These are phyloP conservation scores for Mycena vitilis DNA, from an alignment of 768 basidiomycete species.

Conservation along the genomic window DNA sequence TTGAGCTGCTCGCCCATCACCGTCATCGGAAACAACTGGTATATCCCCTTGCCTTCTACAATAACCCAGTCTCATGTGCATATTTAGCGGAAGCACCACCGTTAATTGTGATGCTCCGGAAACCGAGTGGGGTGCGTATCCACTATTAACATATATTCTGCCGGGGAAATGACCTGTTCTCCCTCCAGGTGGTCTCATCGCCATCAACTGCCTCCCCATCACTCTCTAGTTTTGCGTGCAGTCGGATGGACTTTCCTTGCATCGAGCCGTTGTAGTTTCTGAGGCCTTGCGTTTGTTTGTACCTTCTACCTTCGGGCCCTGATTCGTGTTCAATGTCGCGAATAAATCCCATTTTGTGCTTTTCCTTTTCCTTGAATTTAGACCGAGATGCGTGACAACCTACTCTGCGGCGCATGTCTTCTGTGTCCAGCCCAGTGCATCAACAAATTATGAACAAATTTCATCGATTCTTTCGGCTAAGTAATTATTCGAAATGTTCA, in stretches of 20 bases:
- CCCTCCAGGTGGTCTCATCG: conserved; percentile 15
- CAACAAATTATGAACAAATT: too few relatives aligned
- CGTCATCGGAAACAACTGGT: conserved; percentile 26
- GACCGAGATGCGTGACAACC: too few relatives aligned
- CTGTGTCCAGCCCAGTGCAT: too few relatives aligned
- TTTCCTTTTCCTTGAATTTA: background rate
- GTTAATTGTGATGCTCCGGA: conserved; percentile 14
- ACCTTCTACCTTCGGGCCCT: background rate
- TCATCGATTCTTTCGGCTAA: too few relatives aligned
- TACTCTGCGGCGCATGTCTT: too few relatives aligned
- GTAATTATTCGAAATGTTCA: too few relatives aligned
- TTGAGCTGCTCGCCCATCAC: conserved; percentile 24
- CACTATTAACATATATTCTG: too few relatives aligned
- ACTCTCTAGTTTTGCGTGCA: background rate
- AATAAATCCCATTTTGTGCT: background rate
- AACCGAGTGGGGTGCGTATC: conserved; percentile 16
- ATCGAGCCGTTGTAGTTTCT: too few relatives aligned
- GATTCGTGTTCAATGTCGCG: conserved; percentile 5
- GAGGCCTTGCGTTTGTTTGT: background rate
- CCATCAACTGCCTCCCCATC: conserved; percentile 22
- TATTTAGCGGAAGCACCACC: conserved; percentile 7
- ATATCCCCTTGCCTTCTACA: background rate
- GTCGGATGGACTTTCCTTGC: too few relatives aligned
- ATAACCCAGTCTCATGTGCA: background rate
- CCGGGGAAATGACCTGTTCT: background rate